Evolutionary conservation across 257 asterid species (phyloP).

Genomic region (Solanum corneliomulleri): DNA sequence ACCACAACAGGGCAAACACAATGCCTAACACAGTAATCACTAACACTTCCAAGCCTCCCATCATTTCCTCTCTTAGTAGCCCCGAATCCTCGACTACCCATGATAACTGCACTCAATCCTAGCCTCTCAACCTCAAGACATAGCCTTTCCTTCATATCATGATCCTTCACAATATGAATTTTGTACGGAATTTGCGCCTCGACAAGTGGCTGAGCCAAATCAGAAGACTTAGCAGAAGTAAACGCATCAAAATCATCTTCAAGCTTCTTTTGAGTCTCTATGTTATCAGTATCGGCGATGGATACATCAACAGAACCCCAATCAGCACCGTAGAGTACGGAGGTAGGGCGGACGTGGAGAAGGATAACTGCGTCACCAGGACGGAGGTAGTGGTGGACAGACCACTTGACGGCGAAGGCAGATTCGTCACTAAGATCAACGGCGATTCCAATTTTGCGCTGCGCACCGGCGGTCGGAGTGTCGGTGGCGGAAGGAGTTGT

Average conservation of each 20-base stretch:
- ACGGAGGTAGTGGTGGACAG: constrained; percentile 17
- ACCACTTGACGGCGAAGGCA: constrained; percentile 19
- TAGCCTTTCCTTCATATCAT: constrained; percentile 36
- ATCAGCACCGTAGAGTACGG: constrained; percentile 19
- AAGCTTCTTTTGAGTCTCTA: constrained; percentile 17
- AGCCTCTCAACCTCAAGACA: constrained; percentile 37
- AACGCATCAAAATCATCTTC: constrained; percentile 27
- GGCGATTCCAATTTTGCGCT: constrained; percentile 58
- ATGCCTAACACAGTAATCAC: constrained; percentile 34
- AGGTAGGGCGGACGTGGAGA: constrained; percentile 14
- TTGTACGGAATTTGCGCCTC: constrained; percentile 20
- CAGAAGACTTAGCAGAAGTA: constrained; percentile 18
- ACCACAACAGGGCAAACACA: constrained; percentile 39
- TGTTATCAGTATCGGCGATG: constrained; percentile 1
- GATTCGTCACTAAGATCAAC: constrained; percentile 22
- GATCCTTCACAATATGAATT: constrained; percentile 32
- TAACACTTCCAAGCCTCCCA: constrained; percentile 33
- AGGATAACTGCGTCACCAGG: constrained; percentile 12
- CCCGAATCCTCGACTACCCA: constrained; percentile 38
- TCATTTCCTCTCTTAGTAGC: constrained; percentile 13
- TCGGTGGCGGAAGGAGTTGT: constrained; percentile 52
- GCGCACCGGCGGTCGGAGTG: constrained; percentile 77
- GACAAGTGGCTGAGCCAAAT: constrained; percentile 17
- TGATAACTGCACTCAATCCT: constrained; percentile 26
- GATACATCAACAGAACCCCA: constrained; percentile 19